phyloP scores from a whole-genome alignment of 371 early-diverging fungal species.

The Paramicrosporidium saccamoebae region DNA sequence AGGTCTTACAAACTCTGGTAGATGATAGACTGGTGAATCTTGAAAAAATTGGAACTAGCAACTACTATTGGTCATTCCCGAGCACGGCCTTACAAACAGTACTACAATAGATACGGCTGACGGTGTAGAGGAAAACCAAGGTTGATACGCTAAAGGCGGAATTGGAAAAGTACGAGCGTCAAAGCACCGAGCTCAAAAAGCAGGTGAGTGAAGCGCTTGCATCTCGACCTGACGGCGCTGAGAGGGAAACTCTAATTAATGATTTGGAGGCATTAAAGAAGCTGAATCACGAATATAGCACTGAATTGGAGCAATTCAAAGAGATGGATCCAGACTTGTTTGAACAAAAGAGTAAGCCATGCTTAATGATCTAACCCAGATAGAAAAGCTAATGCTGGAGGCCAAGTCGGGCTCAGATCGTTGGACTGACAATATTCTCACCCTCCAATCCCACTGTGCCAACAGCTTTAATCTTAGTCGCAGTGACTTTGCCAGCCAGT shows the following conservation, averaged over 20 bases:
- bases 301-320: slow-evolving; percentile 18
- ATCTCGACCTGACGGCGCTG: slow-evolving; percentile 2
- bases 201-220: no score
- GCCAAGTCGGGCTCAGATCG: slow-evolving; percentile 46
- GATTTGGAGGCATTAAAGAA: slow-evolving; percentile 11
- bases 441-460: slow-evolving; percentile 38
- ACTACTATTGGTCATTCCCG: slow-evolving; percentile 73
- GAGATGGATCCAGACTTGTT: slow-evolving; percentile 44
- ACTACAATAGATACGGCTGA: slow-evolving; percentile 3
- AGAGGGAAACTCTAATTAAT: slow-evolving; percentile 6
- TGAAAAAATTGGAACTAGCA: slow-evolving; percentile 76
- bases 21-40: slow-evolving; percentile 45
- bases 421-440: slow-evolving; percentile 79
- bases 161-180: slow-evolving; percentile 6
- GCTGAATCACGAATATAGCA: slow-evolving; percentile 4
- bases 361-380: neutral
- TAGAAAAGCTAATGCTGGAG: slow-evolving; percentile 14
- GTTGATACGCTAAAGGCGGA: slow-evolving; percentile 10
- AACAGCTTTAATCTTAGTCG: slow-evolving; percentile 34
- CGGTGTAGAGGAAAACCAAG: slow-evolving; percentile 8
- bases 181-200: slow-evolving; percentile 7
- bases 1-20: slow-evolving; percentile 54
- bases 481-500: slow-evolving; percentile 25
- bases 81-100: slow-evolving; percentile 24
- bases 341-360: slow-evolving; percentile 14